A percentile compares a stretch with the other conserved stretches of the same genome.
Conservation (phyloP, 2,329 filamentous ascomycete species). For the Hymenoscyphus albidus region DNA sequence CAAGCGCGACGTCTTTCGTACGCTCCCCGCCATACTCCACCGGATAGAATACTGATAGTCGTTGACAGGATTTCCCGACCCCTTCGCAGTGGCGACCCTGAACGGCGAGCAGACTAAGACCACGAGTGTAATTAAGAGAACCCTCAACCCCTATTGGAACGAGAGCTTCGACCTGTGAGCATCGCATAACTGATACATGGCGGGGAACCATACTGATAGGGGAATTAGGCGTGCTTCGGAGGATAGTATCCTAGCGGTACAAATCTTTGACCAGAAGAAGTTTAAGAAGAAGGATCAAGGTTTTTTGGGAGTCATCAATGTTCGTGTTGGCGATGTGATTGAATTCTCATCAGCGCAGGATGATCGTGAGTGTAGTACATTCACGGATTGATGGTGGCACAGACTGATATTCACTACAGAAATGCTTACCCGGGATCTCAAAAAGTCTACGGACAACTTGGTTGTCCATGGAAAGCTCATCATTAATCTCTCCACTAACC, state of each 20-base stretch:
- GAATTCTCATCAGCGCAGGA: constrained; percentile 86
- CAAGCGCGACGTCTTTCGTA: constrained; percentile 99
- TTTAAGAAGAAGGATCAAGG: constrained; percentile 99
- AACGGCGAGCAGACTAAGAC: constrained; percentile 98
- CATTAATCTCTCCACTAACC: constrained; percentile 90
- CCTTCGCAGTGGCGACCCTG: constrained; percentile 94
- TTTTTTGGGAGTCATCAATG: constrained; percentile 95
- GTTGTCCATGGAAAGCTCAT: constrained; percentile 98
- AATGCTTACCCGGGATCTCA: constrained; percentile 95
- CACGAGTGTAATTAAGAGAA: constrained; percentile 95
- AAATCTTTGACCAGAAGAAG: constrained; percentile 99
- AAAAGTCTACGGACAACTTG: constrained; percentile 96
- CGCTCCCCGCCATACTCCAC: constrained; percentile 39
- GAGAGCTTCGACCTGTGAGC: constrained; percentile 92
- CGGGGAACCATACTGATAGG: constrained; percentile 21
- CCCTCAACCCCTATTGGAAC: constrained; percentile 99
- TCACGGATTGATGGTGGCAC: constrained; percentile 9
- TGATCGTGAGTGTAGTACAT: constrained; percentile 65
- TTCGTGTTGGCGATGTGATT: constrained; percentile 90
- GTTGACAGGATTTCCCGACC: constrained; percentile 82
- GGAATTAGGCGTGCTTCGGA: constrained; percentile 75
- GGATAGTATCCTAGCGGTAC: constrained; percentile 93
- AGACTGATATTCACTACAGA: constrained; percentile 47
- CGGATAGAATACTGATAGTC: constrained; percentile 18
- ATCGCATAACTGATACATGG: constrained; percentile 9